phyloP scores from a whole-genome alignment of 2,329 filamentous ascomycete genomes.

The Reticulascus tulasneorum region DNA sequence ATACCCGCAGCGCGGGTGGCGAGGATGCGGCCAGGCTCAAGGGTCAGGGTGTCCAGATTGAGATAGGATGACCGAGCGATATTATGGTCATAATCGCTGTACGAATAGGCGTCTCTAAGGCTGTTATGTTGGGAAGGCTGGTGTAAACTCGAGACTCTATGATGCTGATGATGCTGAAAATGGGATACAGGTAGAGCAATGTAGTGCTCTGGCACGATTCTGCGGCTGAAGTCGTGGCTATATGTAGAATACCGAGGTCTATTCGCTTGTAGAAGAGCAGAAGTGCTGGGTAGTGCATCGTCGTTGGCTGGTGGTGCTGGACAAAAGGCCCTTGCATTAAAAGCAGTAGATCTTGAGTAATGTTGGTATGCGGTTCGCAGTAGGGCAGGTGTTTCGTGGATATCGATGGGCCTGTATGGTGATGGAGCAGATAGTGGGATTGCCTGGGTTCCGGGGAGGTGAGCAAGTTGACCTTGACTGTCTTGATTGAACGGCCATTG shows the following conservation, averaged over 20 bases:
- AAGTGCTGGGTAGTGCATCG: not conserved
- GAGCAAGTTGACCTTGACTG: too few species aligned
- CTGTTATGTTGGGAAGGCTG: too few species aligned
- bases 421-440: not conserved
- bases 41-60: conserved; percentile 25
- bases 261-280: conserved; percentile 2
- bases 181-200: conserved; percentile 8
- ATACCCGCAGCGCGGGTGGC: conserved; percentile 14
- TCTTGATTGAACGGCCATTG: conserved; percentile 4
- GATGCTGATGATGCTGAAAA: too few species aligned
- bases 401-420: conserved; percentile 3
- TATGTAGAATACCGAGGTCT: conserved; percentile 5
- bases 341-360: not conserved
- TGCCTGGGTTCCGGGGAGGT: too few species aligned
- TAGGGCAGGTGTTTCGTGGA: not conserved
- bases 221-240: too few species aligned
- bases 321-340: conserved; percentile 1
- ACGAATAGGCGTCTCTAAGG: too few species aligned
- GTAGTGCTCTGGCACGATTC: conserved; percentile 7
- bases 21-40: conserved; percentile 17
- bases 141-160: too few species aligned
- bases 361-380: conserved; percentile 1
- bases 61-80: conserved; percentile 26
- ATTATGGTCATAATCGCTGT: too few species aligned
- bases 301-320: not conserved